Conservation (phyloP, 108 stramenopile species). For the Cylindrotheca fusiformis region DNA sequence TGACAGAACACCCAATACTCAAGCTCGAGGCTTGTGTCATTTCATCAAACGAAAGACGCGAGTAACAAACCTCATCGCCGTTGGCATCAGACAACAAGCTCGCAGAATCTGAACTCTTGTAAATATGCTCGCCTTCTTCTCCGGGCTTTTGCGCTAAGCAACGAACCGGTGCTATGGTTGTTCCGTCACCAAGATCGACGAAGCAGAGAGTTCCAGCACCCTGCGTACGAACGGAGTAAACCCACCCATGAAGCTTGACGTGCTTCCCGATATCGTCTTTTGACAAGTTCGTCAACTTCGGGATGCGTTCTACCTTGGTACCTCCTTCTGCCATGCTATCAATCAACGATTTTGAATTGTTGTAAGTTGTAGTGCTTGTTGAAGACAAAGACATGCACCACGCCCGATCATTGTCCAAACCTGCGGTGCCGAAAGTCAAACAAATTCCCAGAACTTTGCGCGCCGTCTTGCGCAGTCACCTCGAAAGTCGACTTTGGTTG, state of each 20-base stretch:
- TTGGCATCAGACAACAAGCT: slow-evolving; percentile 4
- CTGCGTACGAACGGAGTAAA: slow-evolving; percentile 47
- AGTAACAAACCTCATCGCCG: slow-evolving; percentile 43
- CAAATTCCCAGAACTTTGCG: no score
- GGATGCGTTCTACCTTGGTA: slow-evolving; percentile 1
- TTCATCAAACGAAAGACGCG: slow-evolving; percentile 47
- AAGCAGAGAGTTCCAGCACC: slow-evolving; percentile 65
- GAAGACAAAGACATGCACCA: no score
- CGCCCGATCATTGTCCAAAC: no score
- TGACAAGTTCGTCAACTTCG: slow-evolving; percentile 7
- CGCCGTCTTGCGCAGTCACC: no score
- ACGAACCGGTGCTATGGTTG: slow-evolving; percentile 48
- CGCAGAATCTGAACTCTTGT: slow-evolving; percentile 1
- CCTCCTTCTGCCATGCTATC: not conserved
- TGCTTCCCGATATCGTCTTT: slow-evolving; percentile 6
- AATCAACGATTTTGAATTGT: no score
- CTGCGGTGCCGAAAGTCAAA: no score
- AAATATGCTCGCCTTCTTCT: slow-evolving; percentile 1
- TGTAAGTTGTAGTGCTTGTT: no score
- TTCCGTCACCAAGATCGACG: slow-evolving; percentile 64
- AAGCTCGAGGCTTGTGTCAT: slow-evolving; percentile 38
- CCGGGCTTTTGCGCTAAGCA: slow-evolving; percentile 33
- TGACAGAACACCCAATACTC: slow-evolving; percentile 49
- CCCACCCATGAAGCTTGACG: slow-evolving; percentile 57
- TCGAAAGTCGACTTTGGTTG: no score